Conservation (phyloP, 2,329 filamentous ascomycete species). For the Teratosphaeria pseudoeucalypti region DNA sequence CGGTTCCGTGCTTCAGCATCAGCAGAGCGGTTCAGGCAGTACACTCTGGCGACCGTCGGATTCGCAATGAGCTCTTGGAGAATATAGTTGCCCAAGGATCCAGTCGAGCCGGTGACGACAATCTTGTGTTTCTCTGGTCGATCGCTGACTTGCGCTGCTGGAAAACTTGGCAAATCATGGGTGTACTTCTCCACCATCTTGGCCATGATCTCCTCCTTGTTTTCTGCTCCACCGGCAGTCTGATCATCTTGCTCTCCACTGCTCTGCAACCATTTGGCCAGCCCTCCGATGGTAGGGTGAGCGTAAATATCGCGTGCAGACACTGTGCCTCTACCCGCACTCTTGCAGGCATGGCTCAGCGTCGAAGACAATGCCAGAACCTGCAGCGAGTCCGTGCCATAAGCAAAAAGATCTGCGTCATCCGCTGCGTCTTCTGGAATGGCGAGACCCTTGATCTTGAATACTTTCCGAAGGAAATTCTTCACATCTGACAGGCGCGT, state of each 20-base stretch:
- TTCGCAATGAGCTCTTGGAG: slow-evolving; percentile 21
- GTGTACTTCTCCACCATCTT: slow-evolving; percentile 23
- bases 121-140: slow-evolving; percentile 14
- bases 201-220: slow-evolving; percentile 15
- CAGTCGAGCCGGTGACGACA: slow-evolving; percentile 27
- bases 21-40: slow-evolving; percentile 21
- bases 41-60: slow-evolving; percentile 17
- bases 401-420: slow-evolving; percentile 23
- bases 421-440: slow-evolving; percentile 2
- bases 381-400: slow-evolving; percentile 25
- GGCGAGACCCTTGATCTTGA: slow-evolving; percentile 3
- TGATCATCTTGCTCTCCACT: neutral
- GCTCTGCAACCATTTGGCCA: neutral
- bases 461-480: slow-evolving; percentile 10
- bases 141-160: neutral
- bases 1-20: slow-evolving; percentile 15
- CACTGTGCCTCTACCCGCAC: neutral
- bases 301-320: slow-evolving; percentile 16
- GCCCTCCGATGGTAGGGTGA: slow-evolving; percentile 14
- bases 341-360: neutral
- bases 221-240: neutral
- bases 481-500: slow-evolving; percentile 4
- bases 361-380: slow-evolving; percentile 4
- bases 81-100: slow-evolving; percentile 26
- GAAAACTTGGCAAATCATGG: slow-evolving; percentile 7